Base-by-base conservation (phyloP, 768 basidiomycete species). In the Suillus cothurnatus region DNA sequence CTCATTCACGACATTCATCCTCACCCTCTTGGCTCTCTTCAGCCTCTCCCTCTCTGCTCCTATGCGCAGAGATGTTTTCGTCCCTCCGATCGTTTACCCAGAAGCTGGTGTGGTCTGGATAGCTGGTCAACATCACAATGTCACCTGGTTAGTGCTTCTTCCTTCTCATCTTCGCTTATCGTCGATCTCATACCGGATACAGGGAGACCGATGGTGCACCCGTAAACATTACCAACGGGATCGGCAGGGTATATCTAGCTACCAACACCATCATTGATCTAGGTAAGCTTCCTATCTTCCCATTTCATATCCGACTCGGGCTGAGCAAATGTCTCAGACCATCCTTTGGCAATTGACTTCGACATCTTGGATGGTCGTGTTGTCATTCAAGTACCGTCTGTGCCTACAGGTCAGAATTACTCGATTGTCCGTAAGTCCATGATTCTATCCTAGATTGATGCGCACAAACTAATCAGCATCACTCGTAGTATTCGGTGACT, bases 121-220 rank as follows among this genome's bases (percentile, higher is more conserved):
- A 38, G 62, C 65, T 50, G 74, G 74, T 2, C 39, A 43, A 2
- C 6, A 38, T 23, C 64, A 73, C 55, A 73, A 73, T 28, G 69
- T 79, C 47, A 71, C 62, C 39, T 80, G 77, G 79, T 77, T 65
- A 55, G 76, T 70, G 8, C 4, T 32, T 11, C 4, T 26, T 50
- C 23, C 4, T 53, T 45, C 32, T 23, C 11, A 32, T 47, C 36
- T 58, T 39, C 38, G 15, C 39, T 26, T n/a, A 11, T 19, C 4
- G 21, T 61, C n/a, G 34, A 45, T 21, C 41, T 61, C 32, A 58
- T 62, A 36, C n/a, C 64, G 26, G 23, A 21, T 2, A 15, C 61
- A 81, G 81, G 81, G 70, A 81, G 64, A 69, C 59, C 39, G 67
- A 68, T 3, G 58, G 65, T 55, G 60, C 71, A 23, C 78, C 79